A percentile compares a stretch with the other conserved stretches of the same genome.
Evolutionary conservation across 148 eudicot genomes (phyloP).

Genomic region (Nepenthes gracilis): DNA sequence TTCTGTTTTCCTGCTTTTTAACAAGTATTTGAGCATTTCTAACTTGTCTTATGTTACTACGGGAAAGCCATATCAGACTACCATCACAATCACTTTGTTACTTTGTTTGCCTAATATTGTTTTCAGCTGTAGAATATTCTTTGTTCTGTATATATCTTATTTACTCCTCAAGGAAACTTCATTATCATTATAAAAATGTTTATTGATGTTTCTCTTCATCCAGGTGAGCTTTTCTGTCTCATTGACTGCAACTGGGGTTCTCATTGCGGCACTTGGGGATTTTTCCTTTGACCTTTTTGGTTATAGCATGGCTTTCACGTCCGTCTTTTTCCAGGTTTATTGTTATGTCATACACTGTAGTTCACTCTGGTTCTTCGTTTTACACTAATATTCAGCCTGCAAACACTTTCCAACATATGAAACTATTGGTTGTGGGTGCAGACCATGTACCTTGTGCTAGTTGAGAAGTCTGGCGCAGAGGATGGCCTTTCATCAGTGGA

Average conservation of each 20-base stretch:
- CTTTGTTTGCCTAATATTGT: too few species aligned
- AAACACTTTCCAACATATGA: neutral
- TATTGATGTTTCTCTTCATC: constrained; percentile 11
- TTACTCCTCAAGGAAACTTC: neutral
- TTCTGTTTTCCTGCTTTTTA: too few species aligned
- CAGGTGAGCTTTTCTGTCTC: constrained; percentile 87
- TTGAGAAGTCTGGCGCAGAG: constrained; percentile 93
- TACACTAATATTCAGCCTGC: neutral
- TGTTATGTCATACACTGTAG: neutral
- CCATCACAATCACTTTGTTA: too few species aligned
- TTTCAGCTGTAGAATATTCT: too few species aligned
- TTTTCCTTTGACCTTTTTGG: constrained; percentile 90
- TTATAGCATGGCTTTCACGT: constrained; percentile 80
- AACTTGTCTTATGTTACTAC: too few species aligned
- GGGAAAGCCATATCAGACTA: too few species aligned
- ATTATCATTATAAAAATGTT: neutral
- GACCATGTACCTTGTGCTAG: constrained; percentile 98
- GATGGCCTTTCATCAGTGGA: constrained; percentile 93
- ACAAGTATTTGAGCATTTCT: too few species aligned
- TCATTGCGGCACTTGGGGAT: constrained; percentile 92
- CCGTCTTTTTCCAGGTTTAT: constrained; percentile 81
- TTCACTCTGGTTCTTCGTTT: neutral
- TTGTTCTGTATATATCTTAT: too few species aligned
- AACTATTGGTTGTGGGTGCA: constrained; percentile 21
- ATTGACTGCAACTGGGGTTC: constrained; percentile 82